Evolutionary conservation across 2,329 filamentous ascomycete genomes (phyloP).

Genomic region (Tolypocladium nubicola): DNA sequence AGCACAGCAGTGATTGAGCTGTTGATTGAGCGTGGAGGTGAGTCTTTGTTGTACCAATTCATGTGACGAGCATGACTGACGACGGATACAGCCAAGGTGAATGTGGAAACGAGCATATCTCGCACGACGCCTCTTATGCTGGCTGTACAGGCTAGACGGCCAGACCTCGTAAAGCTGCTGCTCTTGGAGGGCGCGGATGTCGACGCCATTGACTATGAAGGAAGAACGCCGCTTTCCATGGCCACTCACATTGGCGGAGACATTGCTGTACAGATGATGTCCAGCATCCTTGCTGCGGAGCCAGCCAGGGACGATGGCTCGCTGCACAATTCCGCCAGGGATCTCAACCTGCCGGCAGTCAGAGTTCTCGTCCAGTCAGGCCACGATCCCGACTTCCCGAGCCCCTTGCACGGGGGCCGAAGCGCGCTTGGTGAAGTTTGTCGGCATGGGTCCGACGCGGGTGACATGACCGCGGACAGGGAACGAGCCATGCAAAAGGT

Average conservation of each 20-base stretch:
- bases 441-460: conserved; percentile 38
- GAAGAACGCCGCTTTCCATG: conserved; percentile 49
- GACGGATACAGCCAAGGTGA: conserved; percentile 39
- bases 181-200: conserved; percentile 49
- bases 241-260: conserved; percentile 46
- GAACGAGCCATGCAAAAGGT: conserved; percentile 47
- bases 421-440: conserved; percentile 56
- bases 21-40: conserved; percentile 36
- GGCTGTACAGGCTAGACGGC: conserved; percentile 42
- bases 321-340: conserved; percentile 52
- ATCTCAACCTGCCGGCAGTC: conserved; percentile 46
- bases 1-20: conserved; percentile 47
- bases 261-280: conserved; percentile 41
- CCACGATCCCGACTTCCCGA: conserved; percentile 56
- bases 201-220: conserved; percentile 44
- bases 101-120: conserved; percentile 40
- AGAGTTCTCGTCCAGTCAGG: conserved; percentile 45
- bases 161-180: conserved; percentile 47
- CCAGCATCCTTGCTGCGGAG: conserved; percentile 41
- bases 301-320: conserved; percentile 54
- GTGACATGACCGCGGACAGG: conserved; percentile 31
- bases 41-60: conserved; percentile 8
- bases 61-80: conserved; percentile 1
- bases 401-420: conserved; percentile 48
- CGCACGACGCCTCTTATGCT: conserved; percentile 48